phyloP scores from a whole-genome alignment of 352 stramenopile species.

The Phytopythium boreale region DNA sequence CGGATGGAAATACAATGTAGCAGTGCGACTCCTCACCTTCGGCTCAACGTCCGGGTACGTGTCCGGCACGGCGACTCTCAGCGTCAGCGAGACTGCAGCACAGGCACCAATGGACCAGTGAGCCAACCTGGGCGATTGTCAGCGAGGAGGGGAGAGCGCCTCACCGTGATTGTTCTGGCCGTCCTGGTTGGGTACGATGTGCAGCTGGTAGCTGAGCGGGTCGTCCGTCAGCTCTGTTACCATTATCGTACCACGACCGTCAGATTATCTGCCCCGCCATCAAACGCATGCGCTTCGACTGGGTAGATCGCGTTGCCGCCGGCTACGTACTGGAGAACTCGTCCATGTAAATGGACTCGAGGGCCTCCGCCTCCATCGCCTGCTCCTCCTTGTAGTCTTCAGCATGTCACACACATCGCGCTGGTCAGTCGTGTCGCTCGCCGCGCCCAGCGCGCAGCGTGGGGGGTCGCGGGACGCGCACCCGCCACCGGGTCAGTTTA shows the following conservation, averaged over 20 bases:
- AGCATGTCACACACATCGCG: conserved; percentile 6
- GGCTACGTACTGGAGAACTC: conserved; percentile 76
- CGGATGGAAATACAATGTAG: too few relatives aligned
- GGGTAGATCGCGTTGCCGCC: background rate
- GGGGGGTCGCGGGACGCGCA: background rate
- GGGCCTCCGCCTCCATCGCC: conserved; percentile 86
- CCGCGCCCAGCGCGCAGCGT: background rate
- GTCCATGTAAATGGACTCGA: conserved; percentile 90
- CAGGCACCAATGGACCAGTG: background rate
- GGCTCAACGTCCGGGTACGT: conserved; percentile 81
- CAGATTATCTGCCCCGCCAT: background rate
- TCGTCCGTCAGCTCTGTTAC: conserved; percentile 68
- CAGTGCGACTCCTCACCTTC: conserved; percentile 22
- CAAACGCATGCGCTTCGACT: background rate
- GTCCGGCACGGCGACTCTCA: conserved; percentile 72
- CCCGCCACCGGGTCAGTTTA: background rate
- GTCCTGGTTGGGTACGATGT: conserved; percentile 83
- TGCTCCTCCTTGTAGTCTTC: conserved; percentile 88
- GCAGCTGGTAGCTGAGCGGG: conserved; percentile 69
- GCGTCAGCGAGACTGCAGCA: conserved; percentile 54
- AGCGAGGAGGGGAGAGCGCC: conserved; percentile 2
- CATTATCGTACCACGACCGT: background rate
- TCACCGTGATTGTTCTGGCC: conserved; percentile 79
- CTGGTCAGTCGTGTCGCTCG: background rate
- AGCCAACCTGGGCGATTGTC: background rate